These are phyloP conservation scores for Neolentinus lepideus DNA, from an alignment of 1,284 basidiomycete species.

Conservation along the genomic window DNA sequence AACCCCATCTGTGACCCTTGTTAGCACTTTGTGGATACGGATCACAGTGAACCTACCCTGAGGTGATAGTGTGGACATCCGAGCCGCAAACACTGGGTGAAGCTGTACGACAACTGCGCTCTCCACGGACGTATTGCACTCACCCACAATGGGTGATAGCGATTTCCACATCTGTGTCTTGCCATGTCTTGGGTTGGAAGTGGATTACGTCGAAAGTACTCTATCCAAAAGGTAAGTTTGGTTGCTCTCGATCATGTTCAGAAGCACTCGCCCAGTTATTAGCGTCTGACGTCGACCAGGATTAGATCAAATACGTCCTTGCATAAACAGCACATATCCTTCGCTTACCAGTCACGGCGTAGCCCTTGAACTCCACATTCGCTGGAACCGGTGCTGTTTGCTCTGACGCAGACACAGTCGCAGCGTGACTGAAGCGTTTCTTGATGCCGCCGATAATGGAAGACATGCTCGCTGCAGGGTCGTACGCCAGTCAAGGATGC, in stretches of 20 bases:
- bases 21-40: conserved; percentile 1
- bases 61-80: conserved; percentile 46
- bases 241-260: not conserved
- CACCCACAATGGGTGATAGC: conserved; percentile 27
- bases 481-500: not conserved
- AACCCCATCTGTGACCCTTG: conserved; percentile 19
- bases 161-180: conserved; percentile 27
- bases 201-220: conserved; percentile 34
- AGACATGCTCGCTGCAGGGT: not conserved
- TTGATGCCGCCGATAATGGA: not conserved
- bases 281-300: conserved; percentile 7
- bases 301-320: not conserved
- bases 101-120: not conserved
- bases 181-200: conserved; percentile 25
- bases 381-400: not conserved
- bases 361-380: conserved; percentile 17
- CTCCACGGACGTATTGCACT: conserved; percentile 13
- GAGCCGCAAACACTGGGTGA: conserved; percentile 34
- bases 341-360: conserved; percentile 14
- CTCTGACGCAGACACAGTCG: not conserved
- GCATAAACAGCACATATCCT: not conserved
- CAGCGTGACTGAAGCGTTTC: not conserved
- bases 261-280: conserved; percentile 20
- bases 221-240: conserved; percentile 7
- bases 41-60: conserved; percentile 19